These are phyloP conservation scores for Flaveria brownii DNA, from an alignment of 129 eudicot species.

Conservation along the genomic window DNA sequence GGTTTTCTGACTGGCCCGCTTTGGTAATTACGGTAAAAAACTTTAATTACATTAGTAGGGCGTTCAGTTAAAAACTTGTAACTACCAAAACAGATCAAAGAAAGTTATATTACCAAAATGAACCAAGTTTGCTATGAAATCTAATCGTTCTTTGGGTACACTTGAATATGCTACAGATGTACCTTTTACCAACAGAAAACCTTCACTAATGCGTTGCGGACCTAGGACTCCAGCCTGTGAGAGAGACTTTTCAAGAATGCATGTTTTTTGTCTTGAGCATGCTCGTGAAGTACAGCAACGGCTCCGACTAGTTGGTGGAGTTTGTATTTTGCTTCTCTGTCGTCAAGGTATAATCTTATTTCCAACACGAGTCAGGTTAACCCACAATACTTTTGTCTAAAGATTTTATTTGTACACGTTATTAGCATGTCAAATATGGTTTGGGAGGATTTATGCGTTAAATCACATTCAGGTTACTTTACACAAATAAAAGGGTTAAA, in stretches of 20 bases:
- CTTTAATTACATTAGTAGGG: too few relatives aligned
- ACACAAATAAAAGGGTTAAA: not conserved
- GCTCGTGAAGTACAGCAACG: constrained; percentile 74
- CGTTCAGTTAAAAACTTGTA: not conserved
- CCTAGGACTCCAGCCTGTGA: not conserved
- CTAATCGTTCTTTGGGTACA: too few relatives aligned
- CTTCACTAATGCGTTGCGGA: not conserved
- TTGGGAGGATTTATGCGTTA: too few relatives aligned
- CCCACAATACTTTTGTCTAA: not conserved
- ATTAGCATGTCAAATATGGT: too few relatives aligned
- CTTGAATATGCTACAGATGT: too few relatives aligned
- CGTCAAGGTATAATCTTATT: constrained; percentile 62
- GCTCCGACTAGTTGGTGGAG: constrained; percentile 74
- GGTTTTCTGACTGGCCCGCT: too few relatives aligned
- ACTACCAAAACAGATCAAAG: not conserved
- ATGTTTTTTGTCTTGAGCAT: constrained; percentile 86
- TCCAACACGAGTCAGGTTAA: not conserved
- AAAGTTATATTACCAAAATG: not conserved
- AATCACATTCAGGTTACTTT: too few relatives aligned
- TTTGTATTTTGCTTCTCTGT: constrained; percentile 69
- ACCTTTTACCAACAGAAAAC: too few relatives aligned
- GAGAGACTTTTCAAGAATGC: constrained; percentile 68
- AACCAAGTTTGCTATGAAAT: not conserved
- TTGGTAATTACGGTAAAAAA: not conserved
- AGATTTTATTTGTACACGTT: too few relatives aligned